These are phyloP conservation scores for Globisporangium iwayamae DNA, from an alignment of 352 stramenopile genomes.

Conservation along the genomic window DNA sequence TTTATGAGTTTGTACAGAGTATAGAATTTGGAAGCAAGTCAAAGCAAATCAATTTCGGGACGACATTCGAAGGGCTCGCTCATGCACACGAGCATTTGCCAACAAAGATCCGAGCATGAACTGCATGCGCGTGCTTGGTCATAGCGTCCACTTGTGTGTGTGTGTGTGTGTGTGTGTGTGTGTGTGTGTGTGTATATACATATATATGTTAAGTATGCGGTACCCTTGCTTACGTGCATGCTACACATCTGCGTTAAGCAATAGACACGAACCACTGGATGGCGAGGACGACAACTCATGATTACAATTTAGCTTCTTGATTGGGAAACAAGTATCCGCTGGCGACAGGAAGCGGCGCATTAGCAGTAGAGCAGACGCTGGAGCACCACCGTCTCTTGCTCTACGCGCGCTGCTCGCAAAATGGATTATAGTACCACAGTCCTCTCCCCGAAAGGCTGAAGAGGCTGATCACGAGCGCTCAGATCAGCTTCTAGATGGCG, in stretches of 20 bases:
- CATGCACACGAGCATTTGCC: background rate
- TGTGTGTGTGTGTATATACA: constrained; percentile 3
- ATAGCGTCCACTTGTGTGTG: background rate
- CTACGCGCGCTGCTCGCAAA: background rate
- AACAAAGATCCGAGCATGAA: background rate
- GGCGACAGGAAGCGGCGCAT: background rate
- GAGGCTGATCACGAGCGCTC: background rate
- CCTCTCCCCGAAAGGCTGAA: constrained; percentile 15
- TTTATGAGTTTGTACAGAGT: no score
- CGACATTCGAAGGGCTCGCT: no score
- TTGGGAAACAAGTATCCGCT: constrained; percentile 13
- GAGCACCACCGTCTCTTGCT: constrained; percentile 6
- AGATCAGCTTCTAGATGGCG: constrained; percentile 10
- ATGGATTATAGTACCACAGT: constrained; percentile 15
- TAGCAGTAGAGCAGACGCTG: constrained; percentile 12
- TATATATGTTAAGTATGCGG: no score
- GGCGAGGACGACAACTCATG: constrained; percentile 17
- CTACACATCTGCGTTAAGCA: background rate
- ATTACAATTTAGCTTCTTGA: constrained; percentile 15
- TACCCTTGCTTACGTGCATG: background rate
- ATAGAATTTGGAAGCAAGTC: no score
- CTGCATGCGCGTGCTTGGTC: background rate
- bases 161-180: background rate
- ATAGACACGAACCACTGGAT: constrained; percentile 1
- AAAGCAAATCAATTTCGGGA: no score